A percentile compares a stretch with the other conserved stretches of the same genome.
Evolutionary conservation across 805 yeast genomes (phyloP).

Genomic region (Suhomyces sp.): DNA sequence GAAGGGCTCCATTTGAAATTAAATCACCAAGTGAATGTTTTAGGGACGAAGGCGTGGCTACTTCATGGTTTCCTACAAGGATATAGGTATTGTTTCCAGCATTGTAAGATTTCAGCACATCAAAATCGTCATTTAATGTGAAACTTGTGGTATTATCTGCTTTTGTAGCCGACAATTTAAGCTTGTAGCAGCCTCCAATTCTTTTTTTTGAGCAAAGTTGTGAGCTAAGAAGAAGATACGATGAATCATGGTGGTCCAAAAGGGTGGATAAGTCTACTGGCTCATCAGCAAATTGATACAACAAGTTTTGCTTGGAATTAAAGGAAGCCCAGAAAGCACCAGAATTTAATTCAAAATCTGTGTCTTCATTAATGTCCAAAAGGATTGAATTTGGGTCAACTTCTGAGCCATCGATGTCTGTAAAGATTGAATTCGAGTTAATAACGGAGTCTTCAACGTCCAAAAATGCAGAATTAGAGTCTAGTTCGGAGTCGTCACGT

Average conservation of each 20-base stretch:
- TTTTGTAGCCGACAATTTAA: slow-evolving; percentile 31
- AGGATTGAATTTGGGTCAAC: not conserved
- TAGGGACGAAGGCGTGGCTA: slow-evolving; percentile 62
- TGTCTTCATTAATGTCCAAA: not conserved
- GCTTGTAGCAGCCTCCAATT: slow-evolving; percentile 54
- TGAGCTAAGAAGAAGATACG: slow-evolving; percentile 44
- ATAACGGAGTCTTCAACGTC: too few relatives aligned
- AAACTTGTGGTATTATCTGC: slow-evolving; percentile 13
- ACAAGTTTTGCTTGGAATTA: slow-evolving; percentile 33
- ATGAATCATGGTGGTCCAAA: slow-evolving; percentile 3
- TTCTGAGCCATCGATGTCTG: not conserved
- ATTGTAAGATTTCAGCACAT: slow-evolving; percentile 42
- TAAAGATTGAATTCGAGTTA: too few relatives aligned
- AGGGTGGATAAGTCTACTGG: slow-evolving; percentile 28
- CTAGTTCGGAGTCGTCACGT: slow-evolving; percentile 30
- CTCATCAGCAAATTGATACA: slow-evolving; percentile 65
- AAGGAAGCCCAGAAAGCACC: slow-evolving; percentile 10
- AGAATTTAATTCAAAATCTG: not conserved
- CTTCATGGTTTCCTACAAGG: slow-evolving; percentile 58
- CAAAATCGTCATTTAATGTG: slow-evolving; percentile 55
- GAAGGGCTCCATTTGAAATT: slow-evolving; percentile 31
- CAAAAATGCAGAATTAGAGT: not conserved
- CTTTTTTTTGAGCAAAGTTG: slow-evolving; percentile 56
- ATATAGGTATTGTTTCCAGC: slow-evolving; percentile 64
- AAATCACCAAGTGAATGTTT: slow-evolving; percentile 57